phyloP scores from a whole-genome alignment of 331 rosid species.

The Malus hybrid region DNA sequence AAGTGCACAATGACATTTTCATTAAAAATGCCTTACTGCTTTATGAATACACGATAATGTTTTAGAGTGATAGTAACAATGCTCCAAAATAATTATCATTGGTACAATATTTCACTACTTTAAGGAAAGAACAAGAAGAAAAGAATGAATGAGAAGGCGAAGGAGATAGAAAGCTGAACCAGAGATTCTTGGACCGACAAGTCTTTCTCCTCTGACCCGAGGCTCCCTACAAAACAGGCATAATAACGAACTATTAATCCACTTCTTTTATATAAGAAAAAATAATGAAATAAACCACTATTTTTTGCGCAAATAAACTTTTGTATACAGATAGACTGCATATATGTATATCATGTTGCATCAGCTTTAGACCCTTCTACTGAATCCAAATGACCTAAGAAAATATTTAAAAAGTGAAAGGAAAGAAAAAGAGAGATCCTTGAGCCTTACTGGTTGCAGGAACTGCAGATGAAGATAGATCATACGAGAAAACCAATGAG shows the following conservation, averaged over 20 bases:
- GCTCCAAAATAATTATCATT: no score
- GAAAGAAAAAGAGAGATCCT: neutral
- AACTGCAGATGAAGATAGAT: slow-evolving; percentile 1
- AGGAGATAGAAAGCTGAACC: neutral
- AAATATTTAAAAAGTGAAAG: neutral
- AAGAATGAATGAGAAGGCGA: neutral
- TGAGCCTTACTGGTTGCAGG: slow-evolving; percentile 17
- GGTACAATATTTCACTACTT: no score
- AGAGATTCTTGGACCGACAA: neutral
- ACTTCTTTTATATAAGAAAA: neutral
- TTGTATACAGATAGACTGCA: no score
- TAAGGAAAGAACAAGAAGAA: no score
- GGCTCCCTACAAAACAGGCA: slow-evolving; percentile 25
- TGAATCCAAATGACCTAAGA: neutral
- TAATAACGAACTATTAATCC: neutral
- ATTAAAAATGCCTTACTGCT: no score
- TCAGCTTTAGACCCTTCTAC: no score
- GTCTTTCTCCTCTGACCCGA: slow-evolving; percentile 19
- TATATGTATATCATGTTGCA: no score
- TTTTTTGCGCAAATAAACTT: neutral
- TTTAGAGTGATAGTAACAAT: no score
- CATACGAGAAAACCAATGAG: slow-evolving; percentile 3
- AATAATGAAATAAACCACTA: neutral
- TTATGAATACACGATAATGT: no score
- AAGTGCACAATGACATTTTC: no score